Conservation (phyloP, 805 yeast genomes). For the Saturnispora zaruensis region DNA sequence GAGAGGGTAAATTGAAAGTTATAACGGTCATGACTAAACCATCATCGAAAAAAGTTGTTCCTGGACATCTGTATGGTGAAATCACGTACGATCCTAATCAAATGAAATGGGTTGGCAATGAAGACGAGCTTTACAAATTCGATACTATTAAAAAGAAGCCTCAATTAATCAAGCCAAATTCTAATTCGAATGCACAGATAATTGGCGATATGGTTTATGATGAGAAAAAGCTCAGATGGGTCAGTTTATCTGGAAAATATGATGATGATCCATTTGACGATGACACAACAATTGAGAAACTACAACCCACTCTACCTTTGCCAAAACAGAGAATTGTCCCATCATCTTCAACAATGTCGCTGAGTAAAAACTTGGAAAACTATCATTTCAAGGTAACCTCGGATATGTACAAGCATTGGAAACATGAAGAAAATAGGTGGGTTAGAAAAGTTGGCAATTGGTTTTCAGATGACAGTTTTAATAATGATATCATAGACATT, state of each 20-base stretch:
- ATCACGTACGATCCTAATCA: slow-evolving; percentile 48
- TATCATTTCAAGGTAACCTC: slow-evolving; percentile 18
- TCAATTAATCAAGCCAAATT: slow-evolving; percentile 3
- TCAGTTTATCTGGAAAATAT: slow-evolving; percentile 36
- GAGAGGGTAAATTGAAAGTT: slow-evolving; percentile 26
- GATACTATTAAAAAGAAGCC: slow-evolving; percentile 32
- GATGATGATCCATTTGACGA: slow-evolving; percentile 42
- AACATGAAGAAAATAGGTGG: slow-evolving; percentile 29
- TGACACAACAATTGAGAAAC: slow-evolving; percentile 21
- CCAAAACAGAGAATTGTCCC: slow-evolving; percentile 8
- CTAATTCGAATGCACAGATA: slow-evolving; percentile 26
- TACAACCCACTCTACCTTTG: not conserved
- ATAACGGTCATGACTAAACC: slow-evolving; percentile 24
- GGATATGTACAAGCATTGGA: slow-evolving; percentile 25
- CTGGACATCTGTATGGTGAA: slow-evolving; percentile 29
- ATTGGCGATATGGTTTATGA: slow-evolving; percentile 55
- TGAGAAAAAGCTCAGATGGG: slow-evolving; percentile 49
- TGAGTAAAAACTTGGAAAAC: slow-evolving; percentile 11
- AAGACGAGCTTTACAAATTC: slow-evolving; percentile 45
- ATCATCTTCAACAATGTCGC: slow-evolving; percentile 11
- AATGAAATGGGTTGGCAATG: slow-evolving; percentile 59
- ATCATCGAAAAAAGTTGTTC: slow-evolving; percentile 20
- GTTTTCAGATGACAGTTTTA: slow-evolving; percentile 26
- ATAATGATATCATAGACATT: slow-evolving; percentile 14
- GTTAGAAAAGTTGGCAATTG: slow-evolving; percentile 29